These are phyloP conservation scores for Hura crepitans DNA, from an alignment of 441 rosid genomes.

Conservation along the genomic window DNA sequence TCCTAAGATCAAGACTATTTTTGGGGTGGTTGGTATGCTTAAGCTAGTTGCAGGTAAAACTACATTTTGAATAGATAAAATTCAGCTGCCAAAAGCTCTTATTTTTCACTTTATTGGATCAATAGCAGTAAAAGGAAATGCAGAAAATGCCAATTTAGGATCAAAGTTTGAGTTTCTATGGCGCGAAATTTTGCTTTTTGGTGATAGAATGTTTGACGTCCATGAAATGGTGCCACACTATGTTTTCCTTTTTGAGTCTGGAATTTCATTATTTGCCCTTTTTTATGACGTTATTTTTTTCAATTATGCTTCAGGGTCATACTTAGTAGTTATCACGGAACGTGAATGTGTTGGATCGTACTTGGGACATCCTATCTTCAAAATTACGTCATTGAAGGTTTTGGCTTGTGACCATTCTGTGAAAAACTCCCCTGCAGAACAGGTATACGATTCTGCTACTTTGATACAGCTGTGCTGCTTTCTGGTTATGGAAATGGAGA, in stretches of 20 bases:
- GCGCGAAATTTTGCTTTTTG: neutral
- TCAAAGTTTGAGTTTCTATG: neutral
- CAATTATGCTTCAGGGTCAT: slow-evolving; percentile 53
- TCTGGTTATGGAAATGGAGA: neutral
- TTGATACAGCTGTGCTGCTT: neutral
- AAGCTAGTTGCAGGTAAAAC: slow-evolving; percentile 83
- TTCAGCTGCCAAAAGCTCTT: neutral
- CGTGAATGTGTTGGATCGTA: slow-evolving; percentile 78
- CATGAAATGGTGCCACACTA: neutral
- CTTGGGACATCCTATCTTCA: slow-evolving; percentile 78
- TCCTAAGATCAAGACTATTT: slow-evolving; percentile 73
- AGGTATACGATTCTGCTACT: slow-evolving; percentile 42
- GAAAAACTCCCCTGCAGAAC: slow-evolving; percentile 57
- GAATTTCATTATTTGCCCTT: neutral
- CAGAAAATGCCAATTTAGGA: neutral
- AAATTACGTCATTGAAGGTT: slow-evolving; percentile 69
- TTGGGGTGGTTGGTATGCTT: slow-evolving; percentile 84
- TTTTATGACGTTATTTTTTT: slow-evolving; percentile 6
- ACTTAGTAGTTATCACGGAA: slow-evolving; percentile 72
- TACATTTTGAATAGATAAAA: neutral
- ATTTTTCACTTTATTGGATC: neutral
- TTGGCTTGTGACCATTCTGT: slow-evolving; percentile 78
- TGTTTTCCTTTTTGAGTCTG: neutral
- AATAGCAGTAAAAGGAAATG: neutral
- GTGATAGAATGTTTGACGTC: neutral